Evolutionary conservation across 768 basidiomycete genomes (phyloP).

Genomic region (Agrocybe chaxingu): DNA sequence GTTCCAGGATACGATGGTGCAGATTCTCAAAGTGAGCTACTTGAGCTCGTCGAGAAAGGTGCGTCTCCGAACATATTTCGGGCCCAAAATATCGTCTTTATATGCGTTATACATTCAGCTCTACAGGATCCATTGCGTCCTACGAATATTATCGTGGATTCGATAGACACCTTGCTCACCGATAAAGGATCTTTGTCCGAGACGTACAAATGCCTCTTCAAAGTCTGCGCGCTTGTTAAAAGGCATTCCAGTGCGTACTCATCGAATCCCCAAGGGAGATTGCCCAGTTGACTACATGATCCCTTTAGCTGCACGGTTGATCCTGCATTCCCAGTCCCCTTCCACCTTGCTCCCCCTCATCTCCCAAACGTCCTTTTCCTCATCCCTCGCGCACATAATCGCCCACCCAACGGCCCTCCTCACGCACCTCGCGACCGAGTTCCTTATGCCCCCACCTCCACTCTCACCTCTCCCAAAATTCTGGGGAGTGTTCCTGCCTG

Average conservation of each 20-base stretch:
- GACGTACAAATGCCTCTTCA: conserved; percentile 49
- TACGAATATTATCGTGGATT: conserved; percentile 69
- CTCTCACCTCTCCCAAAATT: conserved; percentile 64
- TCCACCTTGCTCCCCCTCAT: conserved; percentile 54
- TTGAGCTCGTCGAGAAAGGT: conserved; percentile 41
- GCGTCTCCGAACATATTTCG: conserved; percentile 2
- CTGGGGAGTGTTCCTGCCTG: conserved; percentile 73
- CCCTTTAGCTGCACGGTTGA: conserved; percentile 40
- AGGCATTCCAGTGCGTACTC: conserved; percentile 47
- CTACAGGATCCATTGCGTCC: conserved; percentile 39
- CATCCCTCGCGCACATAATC: conserved; percentile 58
- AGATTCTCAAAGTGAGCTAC: conserved; percentile 30
- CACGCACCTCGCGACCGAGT: conserved; percentile 62
- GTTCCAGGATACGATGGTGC: conserved; percentile 24
- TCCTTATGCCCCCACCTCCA: conserved; percentile 70
- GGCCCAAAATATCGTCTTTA: not conserved
- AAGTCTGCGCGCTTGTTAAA: conserved; percentile 41
- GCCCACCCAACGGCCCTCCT: conserved; percentile 74
- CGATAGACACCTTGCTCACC: conserved; percentile 59
- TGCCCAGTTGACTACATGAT: not conserved
- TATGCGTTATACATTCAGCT: conserved; percentile 8
- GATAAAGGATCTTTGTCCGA: conserved; percentile 55
- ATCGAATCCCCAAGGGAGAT: not conserved
- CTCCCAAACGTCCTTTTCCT: conserved; percentile 59
- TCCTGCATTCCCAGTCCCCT: conserved; percentile 51